phyloP scores from a whole-genome alignment of 768 basidiomycete genomes.

The Hericium rajendrae region DNA sequence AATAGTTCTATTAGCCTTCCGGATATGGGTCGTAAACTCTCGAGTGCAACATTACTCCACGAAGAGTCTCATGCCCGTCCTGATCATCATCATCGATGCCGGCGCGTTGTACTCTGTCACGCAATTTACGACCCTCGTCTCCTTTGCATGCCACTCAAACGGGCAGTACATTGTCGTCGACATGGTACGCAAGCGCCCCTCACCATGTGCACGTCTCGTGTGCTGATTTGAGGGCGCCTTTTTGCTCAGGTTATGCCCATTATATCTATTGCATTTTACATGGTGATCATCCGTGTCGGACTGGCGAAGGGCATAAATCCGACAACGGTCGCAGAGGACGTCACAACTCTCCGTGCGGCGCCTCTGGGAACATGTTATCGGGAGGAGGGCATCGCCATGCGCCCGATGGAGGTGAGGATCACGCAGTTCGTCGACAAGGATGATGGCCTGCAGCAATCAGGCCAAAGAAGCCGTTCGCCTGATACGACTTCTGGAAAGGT shows the following conservation, averaged over 20 bases:
- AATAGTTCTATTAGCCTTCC: not conserved
- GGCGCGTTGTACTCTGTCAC: not conserved
- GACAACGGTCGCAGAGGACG: not conserved
- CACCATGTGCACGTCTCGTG: no score
- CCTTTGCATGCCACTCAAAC: constrained; percentile 16
- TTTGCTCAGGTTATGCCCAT: constrained; percentile 15
- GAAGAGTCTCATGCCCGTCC: not conserved
- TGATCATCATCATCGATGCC: not conserved
- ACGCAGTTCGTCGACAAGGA: not conserved
- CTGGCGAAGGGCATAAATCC: constrained; percentile 1
- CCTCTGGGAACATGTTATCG: no score
- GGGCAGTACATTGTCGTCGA: constrained; percentile 16
- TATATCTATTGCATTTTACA: constrained; percentile 19
- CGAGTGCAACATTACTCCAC: not conserved
- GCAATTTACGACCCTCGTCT: constrained; percentile 14
- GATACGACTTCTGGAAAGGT: no score
- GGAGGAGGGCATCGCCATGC: not conserved
- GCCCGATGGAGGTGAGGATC: not conserved
- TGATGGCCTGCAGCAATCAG: not conserved
- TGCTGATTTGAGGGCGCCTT: no score
- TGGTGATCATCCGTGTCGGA: constrained; percentile 18
- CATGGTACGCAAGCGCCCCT: constrained; percentile 9
- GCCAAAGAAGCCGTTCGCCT: no score
- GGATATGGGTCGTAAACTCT: constrained; percentile 1
- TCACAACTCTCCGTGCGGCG: not conserved